These are phyloP conservation scores for Eragrostis curvula DNA, from an alignment of 176 grass and related monocot genomes.

Conservation along the genomic window DNA sequence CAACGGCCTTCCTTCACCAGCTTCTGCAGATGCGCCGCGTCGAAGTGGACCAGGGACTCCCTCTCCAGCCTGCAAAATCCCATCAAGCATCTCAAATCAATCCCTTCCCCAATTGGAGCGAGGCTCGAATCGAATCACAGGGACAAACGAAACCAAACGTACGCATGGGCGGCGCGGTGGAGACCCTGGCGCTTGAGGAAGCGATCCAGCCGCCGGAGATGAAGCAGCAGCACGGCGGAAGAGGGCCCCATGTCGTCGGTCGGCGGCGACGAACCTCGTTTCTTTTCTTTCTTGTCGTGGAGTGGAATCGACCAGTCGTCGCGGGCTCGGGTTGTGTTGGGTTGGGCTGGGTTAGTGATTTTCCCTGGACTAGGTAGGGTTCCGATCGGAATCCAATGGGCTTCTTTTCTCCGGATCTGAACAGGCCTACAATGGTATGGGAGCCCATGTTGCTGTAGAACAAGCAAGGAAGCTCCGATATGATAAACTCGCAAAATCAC, in stretches of 20 bases:
- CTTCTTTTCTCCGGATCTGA: too few relatives aligned
- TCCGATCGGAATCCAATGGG: too few relatives aligned
- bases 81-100: not conserved
- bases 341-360: not conserved
- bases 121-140: not conserved
- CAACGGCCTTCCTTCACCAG: constrained; percentile 5
- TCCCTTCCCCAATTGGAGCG: not conserved
- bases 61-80: constrained; percentile 36
- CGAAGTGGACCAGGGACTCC: constrained; percentile 25
- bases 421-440: too few relatives aligned
- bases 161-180: not conserved
- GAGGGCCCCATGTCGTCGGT: not conserved
- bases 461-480: too few relatives aligned
- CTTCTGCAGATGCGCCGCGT: constrained; percentile 19
- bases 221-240: not conserved
- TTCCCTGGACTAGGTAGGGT: not conserved
- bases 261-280: not conserved
- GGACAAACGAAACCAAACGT: not conserved
- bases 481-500: too few relatives aligned
- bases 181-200: constrained; percentile 28
- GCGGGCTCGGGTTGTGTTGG: too few relatives aligned
- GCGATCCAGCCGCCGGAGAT: constrained; percentile 3
- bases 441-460: too few relatives aligned
- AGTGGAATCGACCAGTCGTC: too few relatives aligned
- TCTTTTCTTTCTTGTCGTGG: too few relatives aligned